Conservation (phyloP, 805 yeast genomes). For the Starmerella bombicola region DNA sequence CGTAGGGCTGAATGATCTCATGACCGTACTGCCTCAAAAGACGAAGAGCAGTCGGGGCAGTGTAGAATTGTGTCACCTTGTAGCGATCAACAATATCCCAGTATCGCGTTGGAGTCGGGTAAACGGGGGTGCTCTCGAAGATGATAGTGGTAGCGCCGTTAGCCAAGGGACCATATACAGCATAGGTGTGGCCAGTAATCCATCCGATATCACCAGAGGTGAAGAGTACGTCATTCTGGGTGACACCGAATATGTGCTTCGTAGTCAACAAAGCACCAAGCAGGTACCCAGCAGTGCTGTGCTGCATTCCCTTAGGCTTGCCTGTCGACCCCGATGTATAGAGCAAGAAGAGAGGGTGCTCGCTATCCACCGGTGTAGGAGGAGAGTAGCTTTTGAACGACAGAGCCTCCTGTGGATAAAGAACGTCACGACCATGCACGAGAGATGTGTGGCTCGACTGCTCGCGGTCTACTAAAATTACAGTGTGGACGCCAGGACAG, state of each 20-base stretch:
- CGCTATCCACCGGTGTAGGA: constrained; percentile 75
- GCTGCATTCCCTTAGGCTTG: constrained; percentile 95
- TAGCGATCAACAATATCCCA: constrained; percentile 92
- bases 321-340: constrained; percentile 99
- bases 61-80: constrained; percentile 89
- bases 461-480: constrained; percentile 80
- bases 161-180: constrained; percentile 82
- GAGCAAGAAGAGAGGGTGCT: constrained; percentile 88
- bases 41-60: constrained; percentile 96
- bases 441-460: constrained; percentile 33
- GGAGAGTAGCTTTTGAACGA: constrained; percentile 78
- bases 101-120: constrained; percentile 88
- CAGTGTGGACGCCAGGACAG: constrained; percentile 61
- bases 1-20: constrained; percentile 66
- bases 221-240: constrained; percentile 73
- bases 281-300: constrained; percentile 86
- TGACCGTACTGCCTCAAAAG: constrained; percentile 84
- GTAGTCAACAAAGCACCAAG: constrained; percentile 87
- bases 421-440: constrained; percentile 69
- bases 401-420: constrained; percentile 87
- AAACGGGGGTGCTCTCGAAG: constrained; percentile 96
- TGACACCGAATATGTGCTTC: constrained; percentile 86
- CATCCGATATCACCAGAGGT: constrained; percentile 99
- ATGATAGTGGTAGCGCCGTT: constrained; percentile 84
- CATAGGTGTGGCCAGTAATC: constrained; percentile 98